A percentile compares a stretch with the other conserved stretches of the same genome.
These are phyloP conservation scores for Lipomyces lipofer DNA, from an alignment of 805 yeast species.

Conservation along the genomic window DNA sequence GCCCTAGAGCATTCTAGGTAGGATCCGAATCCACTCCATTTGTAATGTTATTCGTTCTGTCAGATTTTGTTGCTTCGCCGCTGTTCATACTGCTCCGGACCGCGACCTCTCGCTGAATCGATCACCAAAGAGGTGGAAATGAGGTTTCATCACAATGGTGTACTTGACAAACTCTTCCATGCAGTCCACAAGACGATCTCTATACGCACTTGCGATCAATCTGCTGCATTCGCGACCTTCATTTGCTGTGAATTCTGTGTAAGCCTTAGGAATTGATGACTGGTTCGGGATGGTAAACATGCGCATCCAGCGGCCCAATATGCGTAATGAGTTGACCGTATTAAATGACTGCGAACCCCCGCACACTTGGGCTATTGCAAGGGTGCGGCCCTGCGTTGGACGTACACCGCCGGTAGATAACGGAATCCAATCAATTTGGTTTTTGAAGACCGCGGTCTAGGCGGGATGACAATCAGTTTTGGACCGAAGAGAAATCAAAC, in stretches of 20 bases:
- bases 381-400: conserved; percentile 12
- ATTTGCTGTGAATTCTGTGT: conserved; percentile 1
- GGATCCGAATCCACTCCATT: no score
- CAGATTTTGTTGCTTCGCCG: no score
- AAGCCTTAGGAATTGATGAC: conserved; percentile 11
- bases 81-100: no score
- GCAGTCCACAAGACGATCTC: conserved; percentile 13
- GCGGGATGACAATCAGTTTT: no score
- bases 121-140: conserved; percentile 1
- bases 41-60: no score
- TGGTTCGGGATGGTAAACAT: conserved; percentile 14
- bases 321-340: conserved; percentile 10
- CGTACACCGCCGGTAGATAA: conserved; percentile 8
- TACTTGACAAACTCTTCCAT: conserved; percentile 8
- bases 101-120: conserved; percentile 8
- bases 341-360: conserved; percentile 13
- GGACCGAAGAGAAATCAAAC: no score
- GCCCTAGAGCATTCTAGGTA: no score
- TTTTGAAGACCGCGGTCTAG: conserved; percentile 13
- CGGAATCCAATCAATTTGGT: conserved; percentile 14
- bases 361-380: conserved; percentile 9
- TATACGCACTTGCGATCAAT: conserved; percentile 1
- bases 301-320: conserved; percentile 15
- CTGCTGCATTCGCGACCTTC: conserved; percentile 1
- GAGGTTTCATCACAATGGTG: conserved; percentile 6